Evolutionary conservation across 1,284 basidiomycete species (phyloP).

Genomic region (Blastosporella zonata): DNA sequence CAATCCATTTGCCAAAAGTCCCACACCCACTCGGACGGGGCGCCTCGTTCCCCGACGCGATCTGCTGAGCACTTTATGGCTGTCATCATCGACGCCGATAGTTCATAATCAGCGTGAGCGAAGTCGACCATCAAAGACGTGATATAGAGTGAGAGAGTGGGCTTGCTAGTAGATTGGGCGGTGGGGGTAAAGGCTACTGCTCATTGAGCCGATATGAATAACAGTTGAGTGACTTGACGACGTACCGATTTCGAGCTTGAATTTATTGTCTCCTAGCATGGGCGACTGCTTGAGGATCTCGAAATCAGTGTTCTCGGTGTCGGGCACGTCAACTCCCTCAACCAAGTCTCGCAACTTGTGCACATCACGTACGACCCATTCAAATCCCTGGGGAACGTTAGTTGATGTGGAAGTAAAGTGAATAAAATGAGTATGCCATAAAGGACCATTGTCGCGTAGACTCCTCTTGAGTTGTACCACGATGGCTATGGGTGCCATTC

Average conservation of each 20-base stretch:
- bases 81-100: slow-evolving; percentile 65
- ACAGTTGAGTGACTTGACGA: background rate
- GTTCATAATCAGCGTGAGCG: slow-evolving; percentile 55
- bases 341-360: slow-evolving; percentile 53
- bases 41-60: slow-evolving; percentile 56
- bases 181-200: slow-evolving; percentile 27
- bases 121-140: slow-evolving; percentile 64
- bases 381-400: slow-evolving; percentile 48
- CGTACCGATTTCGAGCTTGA: slow-evolving; percentile 66
- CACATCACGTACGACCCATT: slow-evolving; percentile 62
- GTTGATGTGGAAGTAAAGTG: background rate
- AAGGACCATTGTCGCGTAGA: slow-evolving; percentile 61
- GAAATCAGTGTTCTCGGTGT: slow-evolving; percentile 33
- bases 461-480: slow-evolving; percentile 33
- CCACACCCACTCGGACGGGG: slow-evolving; percentile 73
- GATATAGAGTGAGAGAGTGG: slow-evolving; percentile 59
- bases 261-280: slow-evolving; percentile 67
- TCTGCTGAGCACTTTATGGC: slow-evolving; percentile 69
- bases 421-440: slow-evolving; percentile 40
- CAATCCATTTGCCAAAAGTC: slow-evolving; percentile 64
- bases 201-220: background rate
- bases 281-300: slow-evolving; percentile 64
- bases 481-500: background rate
- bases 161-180: slow-evolving; percentile 24
- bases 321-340: slow-evolving; percentile 33